Conservation (phyloP, 1,139 yeast species). For the Protomyces pachydermus region DNA sequence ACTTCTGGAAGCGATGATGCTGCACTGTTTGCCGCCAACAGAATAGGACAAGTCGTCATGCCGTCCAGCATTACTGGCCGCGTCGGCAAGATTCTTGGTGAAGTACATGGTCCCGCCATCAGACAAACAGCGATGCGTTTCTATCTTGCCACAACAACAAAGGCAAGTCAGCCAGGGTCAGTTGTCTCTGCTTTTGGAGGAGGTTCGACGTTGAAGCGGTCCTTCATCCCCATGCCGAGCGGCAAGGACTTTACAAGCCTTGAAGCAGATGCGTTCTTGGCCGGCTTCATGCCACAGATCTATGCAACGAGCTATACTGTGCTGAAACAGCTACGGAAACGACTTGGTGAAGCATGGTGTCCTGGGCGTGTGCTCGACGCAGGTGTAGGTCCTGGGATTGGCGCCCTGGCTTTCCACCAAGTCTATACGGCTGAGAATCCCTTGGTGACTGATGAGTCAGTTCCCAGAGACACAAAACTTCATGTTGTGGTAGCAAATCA, state of each 20-base stretch:
- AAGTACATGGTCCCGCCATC: constrained; percentile 11
- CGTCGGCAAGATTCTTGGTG: constrained; percentile 3
- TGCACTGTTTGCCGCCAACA: constrained; percentile 16
- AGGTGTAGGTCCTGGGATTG: constrained; percentile 91
- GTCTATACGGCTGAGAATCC: constrained; percentile 52
- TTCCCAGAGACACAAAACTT: not conserved
- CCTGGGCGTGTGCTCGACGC: constrained; percentile 70
- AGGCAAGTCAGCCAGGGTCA: not conserved
- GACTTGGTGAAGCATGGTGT: constrained; percentile 50
- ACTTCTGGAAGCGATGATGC: constrained; percentile 6
- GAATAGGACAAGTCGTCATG: constrained; percentile 16
- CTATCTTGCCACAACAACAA: constrained; percentile 5
- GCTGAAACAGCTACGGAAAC: constrained; percentile 57
- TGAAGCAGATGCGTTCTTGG: constrained; percentile 62
- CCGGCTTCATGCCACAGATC: constrained; percentile 77
- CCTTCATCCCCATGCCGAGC: constrained; percentile 4
- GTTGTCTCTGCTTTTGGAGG: not conserved
- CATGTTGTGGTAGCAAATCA: constrained; percentile 6
- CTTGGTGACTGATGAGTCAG: not conserved
- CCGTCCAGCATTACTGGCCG: not conserved
- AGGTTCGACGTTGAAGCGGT: not conserved
- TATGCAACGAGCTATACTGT: constrained; percentile 70
- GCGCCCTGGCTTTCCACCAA: constrained; percentile 82
- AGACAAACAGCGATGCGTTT: constrained; percentile 9
- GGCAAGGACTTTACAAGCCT: constrained; percentile 15